Evolutionary conservation across 2,329 filamentous ascomycete species (phyloP).

Genomic region (Fusarium longipes): DNA sequence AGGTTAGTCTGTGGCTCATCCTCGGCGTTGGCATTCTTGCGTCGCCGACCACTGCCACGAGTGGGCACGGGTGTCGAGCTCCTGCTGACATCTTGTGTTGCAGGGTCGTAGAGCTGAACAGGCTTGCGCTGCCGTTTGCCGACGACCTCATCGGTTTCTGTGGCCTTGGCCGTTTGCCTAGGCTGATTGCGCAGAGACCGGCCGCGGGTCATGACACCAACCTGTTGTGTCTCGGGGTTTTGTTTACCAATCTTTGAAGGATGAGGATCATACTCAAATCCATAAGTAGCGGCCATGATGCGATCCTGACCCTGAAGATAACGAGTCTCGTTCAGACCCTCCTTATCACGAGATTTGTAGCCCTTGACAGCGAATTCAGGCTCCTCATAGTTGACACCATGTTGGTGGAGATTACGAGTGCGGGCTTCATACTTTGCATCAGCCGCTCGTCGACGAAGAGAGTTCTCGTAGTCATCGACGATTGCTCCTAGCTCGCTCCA

Average conservation of each 20-base stretch:
- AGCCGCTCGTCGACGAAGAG: constrained; percentile 61
- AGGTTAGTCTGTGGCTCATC: constrained; percentile 45
- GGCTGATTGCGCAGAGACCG: constrained; percentile 68
- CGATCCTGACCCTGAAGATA: constrained; percentile 66
- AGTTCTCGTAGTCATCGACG: constrained; percentile 69
- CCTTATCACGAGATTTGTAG: constrained; percentile 59
- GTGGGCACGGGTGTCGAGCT: constrained; percentile 61
- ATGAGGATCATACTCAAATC: constrained; percentile 70
- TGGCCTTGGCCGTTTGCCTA: constrained; percentile 68
- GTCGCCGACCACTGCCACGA: constrained; percentile 47
- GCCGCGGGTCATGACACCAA: constrained; percentile 62
- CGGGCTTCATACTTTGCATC: constrained; percentile 61
- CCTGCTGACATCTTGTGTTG: constrained; percentile 63
- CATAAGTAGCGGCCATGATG: constrained; percentile 69
- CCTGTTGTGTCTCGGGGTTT: constrained; percentile 65
- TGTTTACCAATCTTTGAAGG: constrained; percentile 68
- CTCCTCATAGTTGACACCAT: constrained; percentile 58
- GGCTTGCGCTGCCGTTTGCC: constrained; percentile 67
- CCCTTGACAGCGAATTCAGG: constrained; percentile 67
- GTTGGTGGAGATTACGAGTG: constrained; percentile 55
- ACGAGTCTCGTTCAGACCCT: constrained; percentile 57
- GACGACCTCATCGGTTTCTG: constrained; percentile 62
- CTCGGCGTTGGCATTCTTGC: constrained; percentile 48
- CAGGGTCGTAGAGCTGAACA: constrained; percentile 62
- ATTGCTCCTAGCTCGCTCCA: constrained; percentile 62